Evolutionary conservation across 495 filamentous ascomycete species (phyloP).

Genomic region (Podospora pseudoanserina): DNA sequence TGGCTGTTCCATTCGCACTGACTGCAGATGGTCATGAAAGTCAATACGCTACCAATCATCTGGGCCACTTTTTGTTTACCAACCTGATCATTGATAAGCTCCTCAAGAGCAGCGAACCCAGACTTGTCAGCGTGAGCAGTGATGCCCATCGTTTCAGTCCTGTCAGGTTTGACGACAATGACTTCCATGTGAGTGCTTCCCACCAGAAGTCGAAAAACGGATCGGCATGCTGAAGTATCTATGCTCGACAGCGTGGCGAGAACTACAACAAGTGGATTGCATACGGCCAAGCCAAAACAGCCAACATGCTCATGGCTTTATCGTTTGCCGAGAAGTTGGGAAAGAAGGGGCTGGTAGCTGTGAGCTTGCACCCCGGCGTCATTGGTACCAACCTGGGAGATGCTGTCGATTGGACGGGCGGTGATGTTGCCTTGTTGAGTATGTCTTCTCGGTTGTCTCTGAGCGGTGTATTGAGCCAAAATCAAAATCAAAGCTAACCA

Average conservation of each 20-base stretch:
- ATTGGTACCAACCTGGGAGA: constrained; percentile 30
- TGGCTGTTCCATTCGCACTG: constrained; percentile 46
- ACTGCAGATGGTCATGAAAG: constrained; percentile 63
- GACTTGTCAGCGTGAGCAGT: constrained; percentile 41
- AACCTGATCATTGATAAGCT: constrained; percentile 56
- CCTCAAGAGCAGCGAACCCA: constrained; percentile 22
- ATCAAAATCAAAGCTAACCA: not conserved
- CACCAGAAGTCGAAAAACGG: constrained; percentile 9
- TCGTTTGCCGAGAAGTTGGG: constrained; percentile 43
- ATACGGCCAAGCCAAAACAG: constrained; percentile 52
- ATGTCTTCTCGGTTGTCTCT: not conserved
- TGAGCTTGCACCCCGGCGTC: constrained; percentile 47
- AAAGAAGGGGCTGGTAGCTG: constrained; percentile 28
- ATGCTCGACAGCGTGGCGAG: constrained; percentile 35
- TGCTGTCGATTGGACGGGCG: constrained; percentile 31
- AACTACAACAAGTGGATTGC: constrained; percentile 47
- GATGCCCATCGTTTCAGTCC: constrained; percentile 45
- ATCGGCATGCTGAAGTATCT: not conserved
- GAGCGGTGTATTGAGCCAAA: not conserved
- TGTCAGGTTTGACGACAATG: constrained; percentile 46
- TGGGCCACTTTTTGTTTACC: constrained; percentile 66
- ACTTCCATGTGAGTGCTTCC: constrained; percentile 36
- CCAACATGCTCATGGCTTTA: constrained; percentile 50
- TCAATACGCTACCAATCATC: constrained; percentile 67
- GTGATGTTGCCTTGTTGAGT: constrained; percentile 22